Evolutionary conservation across 345 rosid genomes (phyloP).

Genomic region (Bretschneidera sinensis): DNA sequence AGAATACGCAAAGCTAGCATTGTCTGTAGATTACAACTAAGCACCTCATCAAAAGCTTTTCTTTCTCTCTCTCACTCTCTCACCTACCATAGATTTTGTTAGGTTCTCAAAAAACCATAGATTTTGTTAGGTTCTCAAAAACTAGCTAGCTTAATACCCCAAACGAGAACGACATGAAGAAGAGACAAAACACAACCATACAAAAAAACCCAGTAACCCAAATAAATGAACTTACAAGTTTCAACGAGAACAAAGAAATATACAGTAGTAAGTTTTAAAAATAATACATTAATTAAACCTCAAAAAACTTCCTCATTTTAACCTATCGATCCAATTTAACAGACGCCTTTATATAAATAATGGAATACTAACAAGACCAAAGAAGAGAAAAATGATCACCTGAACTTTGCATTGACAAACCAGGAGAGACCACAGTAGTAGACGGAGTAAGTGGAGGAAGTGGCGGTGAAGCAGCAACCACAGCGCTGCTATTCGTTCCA

Average conservation of each 20-base stretch:
- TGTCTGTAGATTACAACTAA: neutral
- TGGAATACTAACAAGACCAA: neutral
- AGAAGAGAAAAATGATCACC: slow-evolving; percentile 43
- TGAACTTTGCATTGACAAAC: slow-evolving; percentile 61
- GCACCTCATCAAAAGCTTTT: neutral
- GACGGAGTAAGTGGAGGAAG: slow-evolving; percentile 68
- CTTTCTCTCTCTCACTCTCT: slow-evolving; percentile 7
- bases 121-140: no score
- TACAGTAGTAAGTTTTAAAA: no score
- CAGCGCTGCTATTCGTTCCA: slow-evolving; percentile 6
- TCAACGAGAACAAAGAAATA: neutral
- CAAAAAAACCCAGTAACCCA: neutral
- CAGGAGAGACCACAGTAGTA: slow-evolving; percentile 57
- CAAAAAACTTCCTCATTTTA: neutral
- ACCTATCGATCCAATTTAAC: slow-evolving; percentile 4
- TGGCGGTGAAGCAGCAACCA: slow-evolving; percentile 44
- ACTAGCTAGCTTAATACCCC: no score
- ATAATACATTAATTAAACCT: neutral
- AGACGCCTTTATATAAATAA: no score
- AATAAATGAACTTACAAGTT: slow-evolving; percentile 3
- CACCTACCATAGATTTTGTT: slow-evolving; percentile 15
- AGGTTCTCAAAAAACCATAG: slow-evolving; percentile 13
- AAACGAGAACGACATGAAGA: slow-evolving; percentile 29
- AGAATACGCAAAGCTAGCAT: neutral
- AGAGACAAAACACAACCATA: slow-evolving; percentile 20